Conservation (phyloP, 2,329 filamentous ascomycete species). For the Penicillium sp. region DNA sequence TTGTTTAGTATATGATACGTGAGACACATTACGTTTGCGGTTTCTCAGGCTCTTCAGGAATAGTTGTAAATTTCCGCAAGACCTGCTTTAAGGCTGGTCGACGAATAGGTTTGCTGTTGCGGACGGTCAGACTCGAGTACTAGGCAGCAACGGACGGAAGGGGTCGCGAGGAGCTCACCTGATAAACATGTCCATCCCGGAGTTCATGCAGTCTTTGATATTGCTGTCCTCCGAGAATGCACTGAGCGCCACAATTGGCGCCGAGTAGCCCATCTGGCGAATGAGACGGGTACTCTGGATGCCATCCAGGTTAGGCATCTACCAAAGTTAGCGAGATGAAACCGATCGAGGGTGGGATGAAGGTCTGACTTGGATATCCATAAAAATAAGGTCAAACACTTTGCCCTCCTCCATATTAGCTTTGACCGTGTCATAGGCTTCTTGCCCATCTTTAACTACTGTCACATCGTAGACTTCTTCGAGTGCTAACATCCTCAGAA, state of each 20-base stretch:
- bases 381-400: slow-evolving; percentile 87
- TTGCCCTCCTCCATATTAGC: slow-evolving; percentile 74
- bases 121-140: slow-evolving; percentile 8
- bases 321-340: slow-evolving; percentile 1
- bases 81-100: slow-evolving; percentile 86
- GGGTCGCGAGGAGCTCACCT: slow-evolving; percentile 34
- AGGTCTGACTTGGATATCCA: slow-evolving; percentile 71
- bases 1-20: not conserved
- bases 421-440: slow-evolving; percentile 86
- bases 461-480: slow-evolving; percentile 72
- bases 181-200: slow-evolving; percentile 91
- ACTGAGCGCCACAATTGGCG: slow-evolving; percentile 87
- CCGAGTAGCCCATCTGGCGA: slow-evolving; percentile 81
- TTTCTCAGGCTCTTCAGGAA: slow-evolving; percentile 65
- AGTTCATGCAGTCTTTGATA: slow-evolving; percentile 82
- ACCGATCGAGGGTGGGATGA: no score
- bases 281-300: slow-evolving; percentile 85
- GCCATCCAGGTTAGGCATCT: slow-evolving; percentile 92
- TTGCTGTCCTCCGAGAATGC: slow-evolving; percentile 92
- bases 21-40: not conserved
- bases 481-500: slow-evolving; percentile 64
- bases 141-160: not conserved
- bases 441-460: slow-evolving; percentile 82
- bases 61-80: slow-evolving; percentile 77
- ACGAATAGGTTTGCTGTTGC: slow-evolving; percentile 66